Evolutionary conservation across 768 basidiomycete species (phyloP).

Genomic region (Butyriboletus loyo): DNA sequence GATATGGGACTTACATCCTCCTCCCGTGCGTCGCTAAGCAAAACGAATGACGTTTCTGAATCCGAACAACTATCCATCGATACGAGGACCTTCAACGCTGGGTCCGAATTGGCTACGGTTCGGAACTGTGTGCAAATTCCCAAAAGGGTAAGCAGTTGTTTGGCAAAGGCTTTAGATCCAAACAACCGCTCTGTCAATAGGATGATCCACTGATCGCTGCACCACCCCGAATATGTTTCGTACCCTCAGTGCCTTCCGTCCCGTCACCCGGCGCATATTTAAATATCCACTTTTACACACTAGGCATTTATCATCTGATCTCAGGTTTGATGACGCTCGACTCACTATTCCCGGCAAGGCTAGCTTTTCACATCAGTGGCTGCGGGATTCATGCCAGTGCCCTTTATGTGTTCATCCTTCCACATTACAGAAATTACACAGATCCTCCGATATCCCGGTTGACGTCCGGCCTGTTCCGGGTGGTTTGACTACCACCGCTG

Average conservation of each 20-base stretch:
- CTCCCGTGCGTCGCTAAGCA: slow-evolving; percentile 34
- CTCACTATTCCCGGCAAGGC: slow-evolving; percentile 34
- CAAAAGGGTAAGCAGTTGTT: slow-evolving; percentile 19
- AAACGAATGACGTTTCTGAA: slow-evolving; percentile 48
- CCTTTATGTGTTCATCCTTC: slow-evolving; percentile 70
- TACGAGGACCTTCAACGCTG: neutral
- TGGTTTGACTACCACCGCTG: slow-evolving; percentile 40
- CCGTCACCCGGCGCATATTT: neutral
- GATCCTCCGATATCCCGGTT: slow-evolving; percentile 60
- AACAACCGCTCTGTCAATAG: slow-evolving; percentile 17
- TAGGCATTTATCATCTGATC: slow-evolving; percentile 6
- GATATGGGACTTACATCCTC: neutral
- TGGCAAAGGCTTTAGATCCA: slow-evolving; percentile 31
- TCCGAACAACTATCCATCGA: slow-evolving; percentile 29
- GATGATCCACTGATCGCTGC: neutral
- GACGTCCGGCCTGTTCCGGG: slow-evolving; percentile 44
- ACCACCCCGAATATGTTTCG: slow-evolving; percentile 8
- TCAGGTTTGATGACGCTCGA: slow-evolving; percentile 9
- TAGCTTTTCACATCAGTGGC: slow-evolving; percentile 67
- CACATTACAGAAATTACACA: slow-evolving; percentile 73
- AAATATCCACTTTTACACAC: neutral
- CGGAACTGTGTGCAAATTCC: neutral
- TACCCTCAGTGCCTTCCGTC: neutral
- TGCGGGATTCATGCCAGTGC: slow-evolving; percentile 84
- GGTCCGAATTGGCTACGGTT: neutral